phyloP scores from a whole-genome alignment of 2,329 filamentous ascomycete genomes.

The Fusarium camptoceras region DNA sequence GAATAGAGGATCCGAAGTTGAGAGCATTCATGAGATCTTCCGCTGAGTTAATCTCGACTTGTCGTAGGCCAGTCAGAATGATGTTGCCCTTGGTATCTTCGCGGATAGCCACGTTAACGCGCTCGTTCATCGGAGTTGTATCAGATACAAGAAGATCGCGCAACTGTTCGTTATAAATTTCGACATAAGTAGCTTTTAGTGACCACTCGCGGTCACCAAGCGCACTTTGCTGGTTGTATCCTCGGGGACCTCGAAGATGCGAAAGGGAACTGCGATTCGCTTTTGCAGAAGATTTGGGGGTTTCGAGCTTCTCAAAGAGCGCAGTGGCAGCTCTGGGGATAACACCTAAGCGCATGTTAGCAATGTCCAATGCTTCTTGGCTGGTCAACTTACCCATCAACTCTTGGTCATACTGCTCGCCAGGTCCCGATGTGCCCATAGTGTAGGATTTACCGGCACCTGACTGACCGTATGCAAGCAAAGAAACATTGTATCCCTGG shows the following conservation, averaged over 20 bases:
- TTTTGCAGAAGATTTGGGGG: slow-evolving; percentile 55
- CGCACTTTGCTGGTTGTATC: slow-evolving; percentile 67
- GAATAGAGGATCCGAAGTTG: slow-evolving; percentile 92
- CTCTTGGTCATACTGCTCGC: slow-evolving; percentile 76
- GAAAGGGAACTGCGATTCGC: slow-evolving; percentile 75
- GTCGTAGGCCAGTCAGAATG: slow-evolving; percentile 87
- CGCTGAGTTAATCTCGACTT: slow-evolving; percentile 88
- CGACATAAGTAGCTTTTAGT: slow-evolving; percentile 91
- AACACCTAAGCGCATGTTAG: slow-evolving; percentile 71
- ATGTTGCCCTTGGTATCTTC: slow-evolving; percentile 97
- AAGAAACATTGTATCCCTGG: slow-evolving; percentile 98
- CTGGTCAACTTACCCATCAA: slow-evolving; percentile 76
- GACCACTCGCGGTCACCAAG: slow-evolving; percentile 83
- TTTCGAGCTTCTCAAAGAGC: slow-evolving; percentile 88
- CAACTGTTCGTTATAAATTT: slow-evolving; percentile 98
- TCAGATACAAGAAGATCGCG: slow-evolving; percentile 90
- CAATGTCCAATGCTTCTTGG: neutral
- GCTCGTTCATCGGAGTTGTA: slow-evolving; percentile 73
- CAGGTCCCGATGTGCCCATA: slow-evolving; percentile 93
- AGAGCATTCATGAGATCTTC: slow-evolving; percentile 91
- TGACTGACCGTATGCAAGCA: slow-evolving; percentile 96
- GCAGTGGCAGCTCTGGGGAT: slow-evolving; percentile 89
- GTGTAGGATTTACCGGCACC: slow-evolving; percentile 98
- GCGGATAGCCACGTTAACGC: slow-evolving; percentile 86
- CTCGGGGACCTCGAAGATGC: slow-evolving; percentile 81